Evolutionary conservation across 805 yeast genomes (phyloP), one percentile per base, ranked within the genome.

Genomic region (Yamadazyma sp.): DNA sequence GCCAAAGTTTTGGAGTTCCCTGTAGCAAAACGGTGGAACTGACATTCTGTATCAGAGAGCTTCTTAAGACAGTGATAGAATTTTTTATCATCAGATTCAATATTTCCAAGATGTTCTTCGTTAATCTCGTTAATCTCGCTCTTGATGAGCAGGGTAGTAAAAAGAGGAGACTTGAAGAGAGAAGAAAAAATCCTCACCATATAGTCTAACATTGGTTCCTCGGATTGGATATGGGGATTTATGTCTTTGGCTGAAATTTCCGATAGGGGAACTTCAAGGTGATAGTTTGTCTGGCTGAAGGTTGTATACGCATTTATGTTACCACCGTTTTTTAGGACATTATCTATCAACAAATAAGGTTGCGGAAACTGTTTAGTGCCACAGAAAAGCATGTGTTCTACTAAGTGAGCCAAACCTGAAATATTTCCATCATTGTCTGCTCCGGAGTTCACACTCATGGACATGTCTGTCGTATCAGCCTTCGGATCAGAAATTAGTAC

Each of bases 401-500:
- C 42, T 39, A 55, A 35, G 63, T 91, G 99, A 0, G 98, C 98
- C 24, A 91, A 54, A 0, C 99, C 99, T 0, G 79, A 79, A 1
- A 83, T 48, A 5, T 62, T 66, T 0, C 95, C 91, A 47, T 91
- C 97, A 32, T 80, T 70, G 51, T 80, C 81, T 2, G 95, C 80
- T 6, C 99, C 99, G 0, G 86, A 68, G 3, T 82, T 81, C 2
- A 89, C 87, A 25, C 86, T 76, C 5, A 91, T 50, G 1, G 95
- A 79, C 13, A 85, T 82, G 0, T 93, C 73, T 3, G 84, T 81
- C 10, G 71, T 48, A 29, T 77, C 80, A 11, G 78, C 75, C 0
- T 78, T 62, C 0, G 90, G 82, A 50, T 91, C 96, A 2, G 89
- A 85, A 11, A 93, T 74, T 17, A 93, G 54, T 1, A 91, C 62